Evolutionary conservation across 106 monocot species (phyloP).

Genomic region (Posidonia australis): DNA sequence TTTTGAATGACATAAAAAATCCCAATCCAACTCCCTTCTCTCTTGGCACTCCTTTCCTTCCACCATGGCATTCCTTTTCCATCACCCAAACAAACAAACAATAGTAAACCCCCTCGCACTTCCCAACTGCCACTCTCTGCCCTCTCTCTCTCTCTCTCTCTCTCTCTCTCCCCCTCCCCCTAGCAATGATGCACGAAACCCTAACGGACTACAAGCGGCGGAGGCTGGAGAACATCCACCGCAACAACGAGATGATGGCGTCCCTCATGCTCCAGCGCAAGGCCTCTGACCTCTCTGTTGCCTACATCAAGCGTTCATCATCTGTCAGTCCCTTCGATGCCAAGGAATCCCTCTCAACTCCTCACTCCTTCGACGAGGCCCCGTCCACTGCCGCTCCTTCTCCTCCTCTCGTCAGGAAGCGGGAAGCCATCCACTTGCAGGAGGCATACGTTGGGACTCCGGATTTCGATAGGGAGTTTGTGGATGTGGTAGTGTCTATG

Average conservation of each 20-base stretch:
- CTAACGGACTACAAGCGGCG: constrained; percentile 63
- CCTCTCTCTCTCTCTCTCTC: too few species aligned
- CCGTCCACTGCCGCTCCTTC: background rate
- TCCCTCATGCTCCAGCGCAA: too few species aligned
- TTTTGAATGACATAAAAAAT: too few species aligned
- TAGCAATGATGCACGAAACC: constrained; percentile 3
- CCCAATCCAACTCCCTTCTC: too few species aligned
- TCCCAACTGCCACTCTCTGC: background rate
- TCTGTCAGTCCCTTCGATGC: constrained; percentile 63
- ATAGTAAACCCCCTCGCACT: too few species aligned
- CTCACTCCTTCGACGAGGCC: background rate
- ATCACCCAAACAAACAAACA: too few species aligned
- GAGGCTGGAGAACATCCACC: constrained; percentile 65
- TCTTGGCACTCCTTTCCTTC: too few species aligned
- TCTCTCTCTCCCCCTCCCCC: too few species aligned
- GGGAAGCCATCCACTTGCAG: constrained; percentile 2
- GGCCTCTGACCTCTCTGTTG: constrained; percentile 44
- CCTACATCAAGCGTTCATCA: constrained; percentile 7
- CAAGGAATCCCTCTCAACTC: constrained; percentile 36
- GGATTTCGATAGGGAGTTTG: too few species aligned
- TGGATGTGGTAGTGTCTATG: too few species aligned
- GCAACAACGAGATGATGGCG: constrained; percentile 75
- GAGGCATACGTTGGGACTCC: too few species aligned
- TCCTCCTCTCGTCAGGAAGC: constrained; percentile 3
- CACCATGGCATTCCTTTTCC: too few species aligned